Evolutionary conservation across 2,329 filamentous ascomycete genomes (phyloP).

Genomic region (Amphichorda felina): DNA sequence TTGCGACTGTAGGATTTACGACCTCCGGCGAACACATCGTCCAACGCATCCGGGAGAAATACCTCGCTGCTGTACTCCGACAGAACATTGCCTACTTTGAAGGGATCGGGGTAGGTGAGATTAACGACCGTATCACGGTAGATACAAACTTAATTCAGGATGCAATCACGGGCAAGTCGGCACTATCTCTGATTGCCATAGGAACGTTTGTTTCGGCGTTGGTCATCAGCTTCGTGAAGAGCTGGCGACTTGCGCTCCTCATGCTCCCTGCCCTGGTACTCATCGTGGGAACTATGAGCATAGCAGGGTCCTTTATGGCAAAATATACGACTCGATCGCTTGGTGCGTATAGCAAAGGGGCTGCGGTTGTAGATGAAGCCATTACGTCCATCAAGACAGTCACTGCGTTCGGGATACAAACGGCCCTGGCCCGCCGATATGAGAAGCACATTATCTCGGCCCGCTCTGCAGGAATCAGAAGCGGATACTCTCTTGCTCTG

Average conservation of each 20-base stretch:
- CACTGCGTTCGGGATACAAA: slow-evolving; percentile 85
- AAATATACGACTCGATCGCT: slow-evolving; percentile 71
- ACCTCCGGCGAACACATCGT: slow-evolving; percentile 73
- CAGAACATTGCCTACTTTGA: slow-evolving; percentile 94
- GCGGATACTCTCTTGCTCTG: slow-evolving; percentile 58
- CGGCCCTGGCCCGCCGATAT: slow-evolving; percentile 81
- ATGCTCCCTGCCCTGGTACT: slow-evolving; percentile 63
- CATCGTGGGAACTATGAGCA: slow-evolving; percentile 66
- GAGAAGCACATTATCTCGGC: slow-evolving; percentile 49
- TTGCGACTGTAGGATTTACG: slow-evolving; percentile 81
- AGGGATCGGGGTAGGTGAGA: slow-evolving; percentile 82
- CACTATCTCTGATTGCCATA: slow-evolving; percentile 61
- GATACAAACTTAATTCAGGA: slow-evolving; percentile 92
- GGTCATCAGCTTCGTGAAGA: slow-evolving; percentile 80
- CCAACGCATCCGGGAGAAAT: slow-evolving; percentile 68
- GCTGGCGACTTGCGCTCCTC: slow-evolving; percentile 89
- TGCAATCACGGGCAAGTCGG: slow-evolving; percentile 83
- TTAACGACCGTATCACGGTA: slow-evolving; percentile 87
- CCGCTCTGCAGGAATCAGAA: slow-evolving; percentile 46
- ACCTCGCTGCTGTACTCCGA: slow-evolving; percentile 70
- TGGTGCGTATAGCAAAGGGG: slow-evolving; percentile 70
- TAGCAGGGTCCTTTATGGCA: slow-evolving; percentile 62
- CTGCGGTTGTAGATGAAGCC: slow-evolving; percentile 51
- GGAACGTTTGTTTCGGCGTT: slow-evolving; percentile 83
- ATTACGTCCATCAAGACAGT: slow-evolving; percentile 89